These are phyloP conservation scores for Salisapilia sapeloensis DNA, from an alignment of 352 stramenopile genomes.

Conservation along the genomic window DNA sequence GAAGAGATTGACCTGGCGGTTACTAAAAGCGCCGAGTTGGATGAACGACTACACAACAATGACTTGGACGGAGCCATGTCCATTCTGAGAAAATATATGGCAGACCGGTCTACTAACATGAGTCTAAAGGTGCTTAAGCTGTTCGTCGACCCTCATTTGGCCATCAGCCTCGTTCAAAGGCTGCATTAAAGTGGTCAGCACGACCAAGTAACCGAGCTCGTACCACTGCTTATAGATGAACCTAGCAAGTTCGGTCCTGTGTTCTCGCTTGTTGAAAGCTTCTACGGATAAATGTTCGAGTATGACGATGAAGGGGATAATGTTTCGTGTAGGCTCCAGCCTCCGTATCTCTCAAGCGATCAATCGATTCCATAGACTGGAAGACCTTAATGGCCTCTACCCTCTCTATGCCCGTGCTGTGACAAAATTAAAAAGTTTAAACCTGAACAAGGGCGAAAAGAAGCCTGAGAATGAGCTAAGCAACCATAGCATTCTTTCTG, in stretches of 20 bases:
- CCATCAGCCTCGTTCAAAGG: slow-evolving; percentile 19
- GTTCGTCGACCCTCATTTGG: slow-evolving; percentile 16
- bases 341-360: slow-evolving; percentile 25
- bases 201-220: slow-evolving; percentile 29
- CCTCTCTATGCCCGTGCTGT: slow-evolving; percentile 27
- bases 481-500: slow-evolving; percentile 15
- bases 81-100: too few relatives aligned
- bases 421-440: slow-evolving; percentile 12
- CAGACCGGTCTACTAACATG: slow-evolving; percentile 30
- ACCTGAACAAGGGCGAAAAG: slow-evolving; percentile 3
- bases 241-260: slow-evolving; percentile 20
- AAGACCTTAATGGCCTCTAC: slow-evolving; percentile 15
- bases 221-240: slow-evolving; percentile 31
- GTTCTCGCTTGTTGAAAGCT: slow-evolving; percentile 20
- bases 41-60: too few relatives aligned
- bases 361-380: slow-evolving; percentile 25
- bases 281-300: slow-evolving; percentile 18
- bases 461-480: slow-evolving; percentile 2
- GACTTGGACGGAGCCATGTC: too few relatives aligned
- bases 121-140: slow-evolving; percentile 14
- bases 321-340: slow-evolving; percentile 27
- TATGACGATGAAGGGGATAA: slow-evolving; percentile 32
- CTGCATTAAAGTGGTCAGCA: slow-evolving; percentile 26
- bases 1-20: too few relatives aligned
- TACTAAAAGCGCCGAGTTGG: too few relatives aligned